phyloP scores from a whole-genome alignment of 1,284 basidiomycete species.

The Violaceomyces palustris region DNA sequence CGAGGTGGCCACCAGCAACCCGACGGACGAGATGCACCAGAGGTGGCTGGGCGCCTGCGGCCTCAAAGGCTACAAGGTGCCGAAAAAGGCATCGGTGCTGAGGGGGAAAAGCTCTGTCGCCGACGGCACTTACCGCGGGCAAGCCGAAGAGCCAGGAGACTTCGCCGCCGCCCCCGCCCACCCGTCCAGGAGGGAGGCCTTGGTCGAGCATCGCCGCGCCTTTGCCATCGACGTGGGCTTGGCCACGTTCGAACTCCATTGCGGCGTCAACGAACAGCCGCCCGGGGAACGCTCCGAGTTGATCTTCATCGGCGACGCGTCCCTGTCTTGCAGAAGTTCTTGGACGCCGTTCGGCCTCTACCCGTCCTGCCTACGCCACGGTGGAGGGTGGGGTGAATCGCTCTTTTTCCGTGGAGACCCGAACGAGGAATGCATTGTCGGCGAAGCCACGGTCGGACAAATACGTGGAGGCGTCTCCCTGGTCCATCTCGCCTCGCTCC shows the following conservation, averaged over 20 bases:
- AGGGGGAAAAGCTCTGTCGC: neutral
- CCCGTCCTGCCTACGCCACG: conserved; percentile 3
- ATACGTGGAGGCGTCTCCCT: conserved; percentile 23
- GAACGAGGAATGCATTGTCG: conserved; percentile 37
- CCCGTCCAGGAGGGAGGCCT: neutral
- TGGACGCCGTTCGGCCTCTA: conserved; percentile 47
- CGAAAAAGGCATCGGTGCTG: too few relatives aligned
- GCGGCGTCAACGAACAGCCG: conserved; percentile 3
- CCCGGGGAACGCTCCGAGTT: conserved; percentile 12
- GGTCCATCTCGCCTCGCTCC: conserved; percentile 13
- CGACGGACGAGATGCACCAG: conserved; percentile 33
- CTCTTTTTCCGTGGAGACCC: conserved; percentile 35
- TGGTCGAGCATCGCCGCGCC: conserved; percentile 36
- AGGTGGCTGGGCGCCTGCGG: conserved; percentile 49
- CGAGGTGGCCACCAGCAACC: conserved; percentile 32
- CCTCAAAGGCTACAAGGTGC: conserved; percentile 2
- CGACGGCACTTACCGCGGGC: too few relatives aligned
- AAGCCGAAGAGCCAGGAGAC: too few relatives aligned
- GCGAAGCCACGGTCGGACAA: conserved; percentile 24
- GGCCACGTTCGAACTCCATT: conserved; percentile 19
- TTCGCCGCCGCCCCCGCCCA: neutral
- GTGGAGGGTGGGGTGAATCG: conserved; percentile 1
- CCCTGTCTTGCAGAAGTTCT: conserved; percentile 16
- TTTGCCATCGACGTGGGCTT: conserved; percentile 25
- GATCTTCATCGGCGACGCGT: conserved; percentile 19